Evolutionary conservation across 768 basidiomycete species (phyloP), one percentile per base, ranked within the genome.

Genomic region (Strobilomyces dryophilus): DNA sequence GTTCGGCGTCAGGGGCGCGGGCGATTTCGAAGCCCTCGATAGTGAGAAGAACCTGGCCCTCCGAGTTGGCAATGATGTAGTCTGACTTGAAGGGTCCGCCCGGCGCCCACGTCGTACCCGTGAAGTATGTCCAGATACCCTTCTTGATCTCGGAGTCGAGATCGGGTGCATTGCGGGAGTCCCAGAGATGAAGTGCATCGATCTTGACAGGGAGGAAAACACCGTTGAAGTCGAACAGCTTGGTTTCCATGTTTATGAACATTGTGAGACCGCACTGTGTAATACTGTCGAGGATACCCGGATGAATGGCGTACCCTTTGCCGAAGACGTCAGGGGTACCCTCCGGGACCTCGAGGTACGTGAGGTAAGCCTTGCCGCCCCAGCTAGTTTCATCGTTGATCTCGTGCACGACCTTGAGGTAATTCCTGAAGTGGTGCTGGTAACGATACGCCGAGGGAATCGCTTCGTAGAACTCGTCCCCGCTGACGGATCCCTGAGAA

Each of bases 21-120:
- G 67, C 65, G 42, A 70, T 68, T 49, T 71, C 69, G 51, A 71
- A 70, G 5, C 65, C 66, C 34, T 67, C 66, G 32, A 71, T 68
- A 3, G 70, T 71, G 43, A 72, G 61, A 29, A 71, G 57, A 1
- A 70, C 56, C 12, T 56, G 62, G 1, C 70, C 68, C 36, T 66
- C 61, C 45, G 60, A 56, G 43, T 66, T 68, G 29, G 61, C 55
- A 31, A 71, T 59, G 49, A 68, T 49, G 39, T 69, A 69, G 48
- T 68, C 53, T 1, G 61, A 62, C 45, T 47, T 63, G 43, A 60
- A 62, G n/a, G 61, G 61, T 12, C 61, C 61, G 1, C 32, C 47
- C 12, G 67, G 56, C 5, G 63, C 61, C 65, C 65, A 69, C 2
- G 54, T 58, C 8, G 52, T 47, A 4, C 49, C 48, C 5, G 54